Conservation (phyloP, 2,329 filamentous ascomycete species). For the Ophiostoma himal-ulmi region DNA sequence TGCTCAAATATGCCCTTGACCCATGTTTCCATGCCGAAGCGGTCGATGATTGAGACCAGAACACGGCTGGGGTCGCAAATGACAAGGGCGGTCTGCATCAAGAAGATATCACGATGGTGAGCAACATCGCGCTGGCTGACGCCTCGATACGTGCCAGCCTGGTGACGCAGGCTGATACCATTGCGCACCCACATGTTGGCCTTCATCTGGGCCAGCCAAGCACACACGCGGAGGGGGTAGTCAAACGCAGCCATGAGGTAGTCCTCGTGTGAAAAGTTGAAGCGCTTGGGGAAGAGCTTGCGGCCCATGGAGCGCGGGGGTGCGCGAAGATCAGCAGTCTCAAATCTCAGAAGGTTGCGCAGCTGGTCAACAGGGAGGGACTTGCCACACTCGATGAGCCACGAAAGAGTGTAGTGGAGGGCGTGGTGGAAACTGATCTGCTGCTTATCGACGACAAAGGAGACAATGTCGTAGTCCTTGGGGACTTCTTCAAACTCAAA, state of each 20-base stretch:
- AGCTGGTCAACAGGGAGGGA: constrained; percentile 64
- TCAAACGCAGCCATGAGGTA: constrained; percentile 85
- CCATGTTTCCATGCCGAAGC: constrained; percentile 85
- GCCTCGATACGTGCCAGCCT: constrained; percentile 87
- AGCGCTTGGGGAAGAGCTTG: constrained; percentile 38
- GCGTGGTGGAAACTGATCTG: constrained; percentile 97
- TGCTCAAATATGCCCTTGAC: constrained; percentile 74
- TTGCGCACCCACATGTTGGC: constrained; percentile 98
- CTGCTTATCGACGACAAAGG: constrained; percentile 81
- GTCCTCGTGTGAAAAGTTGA: constrained; percentile 55
- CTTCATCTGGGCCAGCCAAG: constrained; percentile 97
- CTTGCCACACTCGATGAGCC: constrained; percentile 87
- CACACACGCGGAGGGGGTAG: constrained; percentile 85
- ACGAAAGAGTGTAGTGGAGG: constrained; percentile 91
- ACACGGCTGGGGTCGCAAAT: constrained; percentile 78
- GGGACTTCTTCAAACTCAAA: constrained; percentile 69
- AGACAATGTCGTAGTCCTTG: constrained; percentile 62
- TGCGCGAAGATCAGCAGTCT: constrained; percentile 61
- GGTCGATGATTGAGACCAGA: constrained; percentile 81
- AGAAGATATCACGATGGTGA: constrained; percentile 89
- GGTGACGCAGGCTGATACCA: constrained; percentile 89
- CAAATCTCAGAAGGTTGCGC: constrained; percentile 63
- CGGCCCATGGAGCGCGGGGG: constrained; percentile 58
- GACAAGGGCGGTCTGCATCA: constrained; percentile 85
- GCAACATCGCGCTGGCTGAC: constrained; percentile 86